Conservation (phyloP, 2,329 filamentous ascomycete species). For the Colletotrichum lupini region DNA sequence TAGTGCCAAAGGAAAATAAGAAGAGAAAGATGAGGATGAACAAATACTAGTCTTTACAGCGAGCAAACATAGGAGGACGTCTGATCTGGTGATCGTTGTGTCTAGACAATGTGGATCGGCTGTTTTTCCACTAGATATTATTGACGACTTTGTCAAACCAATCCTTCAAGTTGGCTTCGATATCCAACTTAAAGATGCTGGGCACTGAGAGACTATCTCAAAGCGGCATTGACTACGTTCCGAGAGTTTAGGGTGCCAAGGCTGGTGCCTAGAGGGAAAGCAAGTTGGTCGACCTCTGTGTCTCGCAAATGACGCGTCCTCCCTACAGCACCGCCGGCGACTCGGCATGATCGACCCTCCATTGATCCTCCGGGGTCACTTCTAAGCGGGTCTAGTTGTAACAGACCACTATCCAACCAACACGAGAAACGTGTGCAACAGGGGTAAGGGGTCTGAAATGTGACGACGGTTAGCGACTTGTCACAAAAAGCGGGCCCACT, state of each 20-base stretch:
- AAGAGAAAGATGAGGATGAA: background rate
- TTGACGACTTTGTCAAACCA: background rate
- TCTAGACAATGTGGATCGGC: background rate
- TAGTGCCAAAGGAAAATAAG: background rate
- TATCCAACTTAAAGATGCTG: background rate
- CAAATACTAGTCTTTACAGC: background rate
- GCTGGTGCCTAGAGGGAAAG: background rate
- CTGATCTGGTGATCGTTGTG: background rate
- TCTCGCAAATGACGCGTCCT: background rate
- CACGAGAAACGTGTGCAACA: background rate
- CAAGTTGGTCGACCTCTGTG: background rate
- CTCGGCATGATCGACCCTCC: background rate
- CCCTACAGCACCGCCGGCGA: background rate
- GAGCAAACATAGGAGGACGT: background rate
- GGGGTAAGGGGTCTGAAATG: background rate
- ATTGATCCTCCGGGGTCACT: background rate
- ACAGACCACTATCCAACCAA: background rate
- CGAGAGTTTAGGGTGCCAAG: background rate
- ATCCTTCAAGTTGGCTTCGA: background rate
- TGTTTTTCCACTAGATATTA: background rate
- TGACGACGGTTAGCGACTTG: background rate
- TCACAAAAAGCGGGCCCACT: too few relatives aligned
- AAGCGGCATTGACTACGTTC: background rate
- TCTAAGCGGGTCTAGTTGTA: background rate
- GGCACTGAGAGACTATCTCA: background rate